Evolutionary conservation across 257 asterid species (phyloP), one percentile per base, ranked within the genome.

Genomic region (Catharanthus roseus): DNA sequence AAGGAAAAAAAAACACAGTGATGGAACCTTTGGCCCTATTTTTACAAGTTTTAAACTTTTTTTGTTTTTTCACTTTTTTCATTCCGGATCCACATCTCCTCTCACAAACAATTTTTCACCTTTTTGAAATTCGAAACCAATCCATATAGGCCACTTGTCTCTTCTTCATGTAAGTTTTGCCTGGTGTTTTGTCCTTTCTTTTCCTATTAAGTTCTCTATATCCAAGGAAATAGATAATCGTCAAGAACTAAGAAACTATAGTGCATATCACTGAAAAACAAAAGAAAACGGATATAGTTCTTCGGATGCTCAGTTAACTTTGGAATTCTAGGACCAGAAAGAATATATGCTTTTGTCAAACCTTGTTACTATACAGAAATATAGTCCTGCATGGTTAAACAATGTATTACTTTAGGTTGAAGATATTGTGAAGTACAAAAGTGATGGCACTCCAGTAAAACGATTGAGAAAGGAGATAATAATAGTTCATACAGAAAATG

Each of bases 381-480:
- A n/a, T 13, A 63, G 31, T 57, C 33, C 16, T 42, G 21, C 13
- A 34, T 56, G 24, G 9, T 69, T 54, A 33, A 21, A 28, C 54
- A 49, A 16, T 34, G 23, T 65, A 13, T 69, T 54, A 45, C 58
- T 70, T 71, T 69, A 91, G 92, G 87, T 87, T 77, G 90, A 87
- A 76, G 89, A 83, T 74, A 81, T 82, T 79, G 91, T 87, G 60
- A 89, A 93, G 80, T 86, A 82, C 82, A 80, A 75, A 67, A 85
- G 68, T 47, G 86, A 90, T 85, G 93, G 96, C 15, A 72, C 81
- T 67, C 91, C 97, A 56, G 90, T 89, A 50, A 86, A 82, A 83
- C 81, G 96, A 76, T 78, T 69, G 51, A 86, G 89, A 80, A 84
- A 64, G 84, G 84, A 82, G 76, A 74, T 85, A 75, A 66, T 69